These are phyloP conservation scores for Oryza rufipogon DNA, from an alignment of 176 grass and related monocot genomes.

Conservation along the genomic window DNA sequence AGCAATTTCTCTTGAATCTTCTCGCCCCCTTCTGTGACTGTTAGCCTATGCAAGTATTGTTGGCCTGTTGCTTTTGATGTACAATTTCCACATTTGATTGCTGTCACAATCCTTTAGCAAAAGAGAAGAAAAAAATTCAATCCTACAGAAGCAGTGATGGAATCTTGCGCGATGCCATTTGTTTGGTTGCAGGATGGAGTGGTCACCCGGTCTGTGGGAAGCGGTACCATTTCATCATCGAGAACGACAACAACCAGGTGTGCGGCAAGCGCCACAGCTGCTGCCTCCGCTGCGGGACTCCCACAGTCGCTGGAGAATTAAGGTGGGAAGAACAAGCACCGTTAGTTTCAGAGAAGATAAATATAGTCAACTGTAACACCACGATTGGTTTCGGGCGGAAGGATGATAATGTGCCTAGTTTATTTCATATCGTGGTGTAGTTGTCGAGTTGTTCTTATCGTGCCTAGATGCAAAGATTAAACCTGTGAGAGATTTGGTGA, in stretches of 20 bases:
- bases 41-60: constrained; percentile 5
- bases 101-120: constrained; percentile 11
- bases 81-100: neutral
- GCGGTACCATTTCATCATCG: constrained; percentile 96
- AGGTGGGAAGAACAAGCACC: constrained; percentile 57
- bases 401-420: neutral
- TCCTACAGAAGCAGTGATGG: constrained; percentile 15
- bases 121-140: neutral
- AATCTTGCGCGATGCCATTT: constrained; percentile 37
- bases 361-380: neutral
- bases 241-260: constrained; percentile 69
- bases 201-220: constrained; percentile 91
- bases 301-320: constrained; percentile 64
- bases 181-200: constrained; percentile 81
- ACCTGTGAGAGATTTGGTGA: neutral
- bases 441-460: neutral
- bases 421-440: neutral
- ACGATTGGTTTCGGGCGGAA: neutral
- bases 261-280: constrained; percentile 52
- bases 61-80: constrained; percentile 40
- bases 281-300: constrained; percentile 77
- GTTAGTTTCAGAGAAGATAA: constrained; percentile 16
- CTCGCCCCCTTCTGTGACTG: neutral
- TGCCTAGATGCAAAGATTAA: neutral
- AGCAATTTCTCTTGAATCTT: neutral